Percentiles rank a stretch among this genome's conserved stretches.
phyloP scores from a whole-genome alignment of 305 asterid genomes.

The Fraxinus xanthoxyloides region DNA sequence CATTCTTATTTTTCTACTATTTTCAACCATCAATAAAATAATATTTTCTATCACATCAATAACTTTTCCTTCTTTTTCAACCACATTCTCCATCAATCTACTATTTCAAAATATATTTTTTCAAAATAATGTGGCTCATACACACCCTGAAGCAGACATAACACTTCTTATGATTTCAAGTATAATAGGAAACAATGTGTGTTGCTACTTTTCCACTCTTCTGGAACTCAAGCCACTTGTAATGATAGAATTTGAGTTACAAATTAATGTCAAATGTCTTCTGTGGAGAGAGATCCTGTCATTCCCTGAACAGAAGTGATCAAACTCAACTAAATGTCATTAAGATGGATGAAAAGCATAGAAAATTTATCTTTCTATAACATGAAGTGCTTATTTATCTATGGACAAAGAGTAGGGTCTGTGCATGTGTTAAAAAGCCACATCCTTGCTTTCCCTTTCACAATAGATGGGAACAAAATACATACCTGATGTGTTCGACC shows the following conservation, averaged over 20 bases:
- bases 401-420: background rate
- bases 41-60: too few relatives aligned
- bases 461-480: background rate
- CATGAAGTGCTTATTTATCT: background rate
- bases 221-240: background rate
- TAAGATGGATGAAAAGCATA: background rate
- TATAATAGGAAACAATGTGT: background rate
- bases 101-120: too few relatives aligned
- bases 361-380: background rate
- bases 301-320: background rate
- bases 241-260: background rate
- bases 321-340: background rate
- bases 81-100: too few relatives aligned
- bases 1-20: too few relatives aligned
- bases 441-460: background rate
- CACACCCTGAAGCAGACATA: background rate
- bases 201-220: background rate
- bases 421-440: background rate
- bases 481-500: slow-evolving; percentile 94
- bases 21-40: too few relatives aligned
- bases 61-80: too few relatives aligned
- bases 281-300: background rate
- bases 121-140: too few relatives aligned
- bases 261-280: background rate
- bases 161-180: background rate